Evolutionary conservation across 805 yeast species (phyloP), one percentile per base, ranked within the genome.

Genomic region (Ogataea paradorogensis): DNA sequence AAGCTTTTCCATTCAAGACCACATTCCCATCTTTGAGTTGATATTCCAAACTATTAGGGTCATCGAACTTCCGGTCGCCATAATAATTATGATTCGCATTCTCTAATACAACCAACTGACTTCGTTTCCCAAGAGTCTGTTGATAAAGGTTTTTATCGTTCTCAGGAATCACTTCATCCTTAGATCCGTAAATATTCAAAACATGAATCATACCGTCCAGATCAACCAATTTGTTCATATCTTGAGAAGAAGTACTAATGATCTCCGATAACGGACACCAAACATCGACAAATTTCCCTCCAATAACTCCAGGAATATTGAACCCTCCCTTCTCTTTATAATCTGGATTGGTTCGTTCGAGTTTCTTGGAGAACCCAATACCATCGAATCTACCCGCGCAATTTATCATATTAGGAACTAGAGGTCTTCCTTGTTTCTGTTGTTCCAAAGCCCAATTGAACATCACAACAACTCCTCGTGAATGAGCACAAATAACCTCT

Each of bases 71-170:
- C 8, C 51, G 63, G 3, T 59, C 53, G 0, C 93, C 91, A 55
- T 73, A 84, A 55, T 73, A 89, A 52, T 84, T 86, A 61, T 90
- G 98, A 56, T 87, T 90, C 0, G 95, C 96, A 31, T 67, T 69
- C 1, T 76, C 74, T 9, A 90, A 65, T 7, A 86, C 58, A 26
- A 68, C 66, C 38, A 88, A 63, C 3, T 70, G 66, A 50, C 84
- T 82, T 15, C 89, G 76, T 5, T 73, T 63, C 20, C 69, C 71
- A 34, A 89, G 73, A 8, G 65, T 48, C 50, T 82, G 78, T 7
- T 84, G 77, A 63, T 67, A 87, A 26, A 50, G 51, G 1, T 81
- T 71, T 7, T 81, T 70, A 50, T 87, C 96, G 11, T 68, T 66
- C 1, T 74, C 48, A 1, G 91, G 88, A 7, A 89, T 78, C 9